Evolutionary conservation across 2,329 filamentous ascomycete genomes (phyloP).

Genomic region (Alternaria ventricosa): DNA sequence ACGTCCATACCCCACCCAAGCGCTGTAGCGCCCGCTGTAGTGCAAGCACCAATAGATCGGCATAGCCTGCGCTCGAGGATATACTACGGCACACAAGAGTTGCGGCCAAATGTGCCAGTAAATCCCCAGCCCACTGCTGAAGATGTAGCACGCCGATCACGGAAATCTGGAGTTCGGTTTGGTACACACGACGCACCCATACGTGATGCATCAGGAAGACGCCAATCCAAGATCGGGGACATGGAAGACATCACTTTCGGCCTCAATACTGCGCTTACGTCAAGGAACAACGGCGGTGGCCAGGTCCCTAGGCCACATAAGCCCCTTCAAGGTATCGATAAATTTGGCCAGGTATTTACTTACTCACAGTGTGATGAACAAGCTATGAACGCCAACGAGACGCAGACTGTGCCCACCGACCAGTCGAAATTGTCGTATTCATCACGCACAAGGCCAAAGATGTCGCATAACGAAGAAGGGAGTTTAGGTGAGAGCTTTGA

Average conservation of each 20-base stretch:
- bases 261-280: background rate
- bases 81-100: background rate
- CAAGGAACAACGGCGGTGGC: background rate
- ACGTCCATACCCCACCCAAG: background rate
- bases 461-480: background rate
- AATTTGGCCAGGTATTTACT: too few relatives aligned
- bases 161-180: background rate
- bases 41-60: background rate
- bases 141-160: background rate
- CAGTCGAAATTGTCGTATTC: too few relatives aligned
- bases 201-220: too few relatives aligned
- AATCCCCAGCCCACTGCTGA: background rate
- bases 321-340: background rate
- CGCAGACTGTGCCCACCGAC: background rate
- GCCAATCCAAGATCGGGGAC: background rate
- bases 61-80: background rate
- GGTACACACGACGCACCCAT: background rate
- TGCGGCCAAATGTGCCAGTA: background rate
- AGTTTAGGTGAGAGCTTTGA: background rate
- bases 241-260: background rate
- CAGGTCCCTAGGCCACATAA: background rate
- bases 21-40: too few relatives aligned
- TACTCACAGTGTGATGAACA: background rate
- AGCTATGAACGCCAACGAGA: background rate
- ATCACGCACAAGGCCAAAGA: too few relatives aligned